Conservation (phyloP, 345 rosid species). For the Populus tremula region DNA sequence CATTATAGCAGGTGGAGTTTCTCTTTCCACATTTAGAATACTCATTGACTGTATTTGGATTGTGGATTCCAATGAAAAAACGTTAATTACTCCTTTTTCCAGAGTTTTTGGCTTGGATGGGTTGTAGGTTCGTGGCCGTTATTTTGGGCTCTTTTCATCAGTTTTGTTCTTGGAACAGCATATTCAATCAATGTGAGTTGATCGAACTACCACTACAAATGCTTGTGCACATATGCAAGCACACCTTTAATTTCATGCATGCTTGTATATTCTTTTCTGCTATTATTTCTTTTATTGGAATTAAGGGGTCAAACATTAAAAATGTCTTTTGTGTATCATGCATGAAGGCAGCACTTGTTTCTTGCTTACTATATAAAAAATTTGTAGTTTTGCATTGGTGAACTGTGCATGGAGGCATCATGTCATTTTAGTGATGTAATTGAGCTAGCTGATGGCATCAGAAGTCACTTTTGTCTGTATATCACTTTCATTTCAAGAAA, state of each 20-base stretch:
- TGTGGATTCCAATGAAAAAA: not conserved
- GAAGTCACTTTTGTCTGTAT: not conserved
- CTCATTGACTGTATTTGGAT: not conserved
- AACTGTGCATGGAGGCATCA: too few species aligned
- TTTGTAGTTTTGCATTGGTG: too few species aligned
- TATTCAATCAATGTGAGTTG: constrained; percentile 84
- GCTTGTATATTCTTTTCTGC: too few species aligned
- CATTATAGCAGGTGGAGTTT: not conserved
- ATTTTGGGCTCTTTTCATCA: constrained; percentile 88
- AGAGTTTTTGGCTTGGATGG: constrained; percentile 96
- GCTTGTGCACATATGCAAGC: not conserved
- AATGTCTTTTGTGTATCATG: too few species aligned
- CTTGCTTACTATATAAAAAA: too few species aligned
- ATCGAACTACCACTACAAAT: not conserved
- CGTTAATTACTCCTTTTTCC: constrained; percentile 12
- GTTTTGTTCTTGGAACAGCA: constrained; percentile 91
- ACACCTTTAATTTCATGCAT: too few species aligned
- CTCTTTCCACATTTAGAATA: not conserved
- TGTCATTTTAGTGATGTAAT: too few species aligned
- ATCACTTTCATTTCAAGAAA: not conserved
- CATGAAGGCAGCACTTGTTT: too few species aligned
- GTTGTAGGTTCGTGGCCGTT: constrained; percentile 90
- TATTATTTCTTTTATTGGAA: too few species aligned
- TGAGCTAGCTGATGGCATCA: not conserved
- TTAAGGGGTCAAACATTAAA: not conserved